Base-by-base conservation (phyloP, 768 basidiomycete species). In the Krasilnikovozyma curviuscula region DNA sequence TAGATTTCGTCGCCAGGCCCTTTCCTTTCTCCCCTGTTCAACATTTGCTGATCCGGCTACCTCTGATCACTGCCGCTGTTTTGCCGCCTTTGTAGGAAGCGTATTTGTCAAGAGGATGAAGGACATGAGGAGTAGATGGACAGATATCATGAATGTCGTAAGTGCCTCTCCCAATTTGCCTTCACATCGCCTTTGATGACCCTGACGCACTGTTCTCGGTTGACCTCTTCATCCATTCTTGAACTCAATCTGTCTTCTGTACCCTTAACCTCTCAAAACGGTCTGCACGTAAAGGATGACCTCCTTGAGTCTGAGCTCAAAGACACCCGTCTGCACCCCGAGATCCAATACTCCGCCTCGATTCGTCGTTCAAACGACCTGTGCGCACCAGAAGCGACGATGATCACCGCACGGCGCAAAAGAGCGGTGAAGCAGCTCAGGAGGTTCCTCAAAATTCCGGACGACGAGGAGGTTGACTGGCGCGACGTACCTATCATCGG, bases 401-500 rank as follows among this genome's bases (percentile, higher is more conserved):
- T 50, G 21, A 39, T 50, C 37, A 50, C 39, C 19, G 42, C 42
- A 13, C 21, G 49, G 8, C 43, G 49, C 25, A 30, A 33, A 38
- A 44, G 35, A 23, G 49, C 49, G 16, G 30, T 37, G 23, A 44
- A 50, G 42, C 49, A 50, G 37, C 43, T 50, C 3, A 27, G 33
- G 12, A 34, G 43, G 27, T 46, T 54, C 33, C 43, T 54, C 18
- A 23, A 44, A 10, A 27, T 54, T 1, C 44, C 53, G 3, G 48
- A 48, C 5, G 53, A 54, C 23, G 53, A 54, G 37, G 48, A 35
- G 27, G 38, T 54, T 9, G 40, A 54, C 29, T 43, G 40, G 44
- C 27, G 48, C 27, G 53, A 54, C 31, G 44, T 54, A 5, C 53
- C 53, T 16, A 49, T 54, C 24, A 42, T 54, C 24, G 48, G 42